Conservation (phyloP, 1,284 basidiomycete species). For the Trametes versicolor region DNA sequence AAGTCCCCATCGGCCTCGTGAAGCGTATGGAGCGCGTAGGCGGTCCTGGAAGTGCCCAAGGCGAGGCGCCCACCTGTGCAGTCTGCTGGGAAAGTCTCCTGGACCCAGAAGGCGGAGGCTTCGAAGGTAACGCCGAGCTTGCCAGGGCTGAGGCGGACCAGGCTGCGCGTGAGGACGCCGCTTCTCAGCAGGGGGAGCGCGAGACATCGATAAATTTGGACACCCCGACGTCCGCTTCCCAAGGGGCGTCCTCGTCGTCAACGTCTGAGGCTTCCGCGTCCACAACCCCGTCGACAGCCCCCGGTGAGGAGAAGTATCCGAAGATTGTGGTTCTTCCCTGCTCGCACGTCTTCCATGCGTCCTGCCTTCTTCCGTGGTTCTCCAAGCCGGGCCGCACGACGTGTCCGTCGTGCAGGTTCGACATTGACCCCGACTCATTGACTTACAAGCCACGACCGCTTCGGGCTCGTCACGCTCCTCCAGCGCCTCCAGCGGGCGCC, state of each 20-base stretch:
- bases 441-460: conserved; percentile 52
- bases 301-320: conserved; percentile 35
- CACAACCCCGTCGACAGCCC: conserved; percentile 38
- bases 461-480: conserved; percentile 22
- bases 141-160: conserved; percentile 37
- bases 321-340: conserved; percentile 76
- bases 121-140: conserved; percentile 42
- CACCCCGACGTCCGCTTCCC: conserved; percentile 22
- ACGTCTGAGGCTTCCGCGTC: conserved; percentile 28
- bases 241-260: conserved; percentile 27
- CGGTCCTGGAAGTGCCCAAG: conserved; percentile 47
- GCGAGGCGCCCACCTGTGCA: conserved; percentile 66
- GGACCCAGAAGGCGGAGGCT: conserved; percentile 56
- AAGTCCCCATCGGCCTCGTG: conserved; percentile 72
- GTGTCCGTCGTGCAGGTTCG: conserved; percentile 82
- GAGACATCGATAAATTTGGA: conserved; percentile 30
- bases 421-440: conserved; percentile 79
- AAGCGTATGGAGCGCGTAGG: conserved; percentile 69
- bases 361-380: conserved; percentile 83
- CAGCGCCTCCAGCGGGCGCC: conserved; percentile 16
- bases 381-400: conserved; percentile 78
- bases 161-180: conserved; percentile 26
- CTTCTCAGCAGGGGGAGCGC: conserved; percentile 29
- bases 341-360: conserved; percentile 80
- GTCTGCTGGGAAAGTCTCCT: conserved; percentile 79